A percentile compares a stretch with the other conserved stretches of the same genome.
These are phyloP conservation scores for Dipodascopsis uninucleata DNA, from an alignment of 805 yeast species.

Conservation along the genomic window DNA sequence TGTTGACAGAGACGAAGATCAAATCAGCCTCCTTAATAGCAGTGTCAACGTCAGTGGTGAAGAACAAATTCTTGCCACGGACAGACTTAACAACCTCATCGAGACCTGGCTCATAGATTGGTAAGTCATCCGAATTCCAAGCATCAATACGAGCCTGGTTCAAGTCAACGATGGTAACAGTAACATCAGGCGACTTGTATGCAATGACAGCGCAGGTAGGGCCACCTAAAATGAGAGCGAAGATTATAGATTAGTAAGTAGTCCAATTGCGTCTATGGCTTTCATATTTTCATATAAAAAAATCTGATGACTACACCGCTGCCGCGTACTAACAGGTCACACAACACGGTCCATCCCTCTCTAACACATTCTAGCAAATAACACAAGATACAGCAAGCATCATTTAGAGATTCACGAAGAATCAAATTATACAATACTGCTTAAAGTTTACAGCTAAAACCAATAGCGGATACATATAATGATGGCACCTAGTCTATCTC, in stretches of 20 bases:
- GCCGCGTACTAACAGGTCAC: background rate
- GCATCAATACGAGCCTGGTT: slow-evolving; percentile 34
- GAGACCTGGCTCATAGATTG: slow-evolving; percentile 36
- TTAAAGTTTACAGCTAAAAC: no score
- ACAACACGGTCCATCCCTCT: no score
- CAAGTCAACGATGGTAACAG: slow-evolving; percentile 34
- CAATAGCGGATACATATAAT: no score
- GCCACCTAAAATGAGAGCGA: slow-evolving; percentile 32
- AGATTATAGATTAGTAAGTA: no score
- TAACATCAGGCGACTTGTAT: slow-evolving; percentile 30
- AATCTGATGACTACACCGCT: background rate
- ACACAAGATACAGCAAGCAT: no score
- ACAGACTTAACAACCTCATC: slow-evolving; percentile 32
- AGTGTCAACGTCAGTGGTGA: slow-evolving; percentile 33
- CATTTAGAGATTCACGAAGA: no score
- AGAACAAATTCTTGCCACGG: slow-evolving; percentile 33
- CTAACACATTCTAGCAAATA: no score
- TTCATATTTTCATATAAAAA: no score
- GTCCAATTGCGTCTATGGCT: no score
- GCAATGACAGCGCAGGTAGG: slow-evolving; percentile 36
- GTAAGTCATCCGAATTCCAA: slow-evolving; percentile 34
- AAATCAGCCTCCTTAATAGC: slow-evolving; percentile 34
- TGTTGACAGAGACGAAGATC: slow-evolving; percentile 35
- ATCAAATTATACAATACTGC: background rate
- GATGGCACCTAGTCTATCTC: no score